Evolutionary conservation across 2,329 filamentous ascomycete species (phyloP), one percentile per base, ranked within the genome.

Genomic region (Polytolypa hystricis): DNA sequence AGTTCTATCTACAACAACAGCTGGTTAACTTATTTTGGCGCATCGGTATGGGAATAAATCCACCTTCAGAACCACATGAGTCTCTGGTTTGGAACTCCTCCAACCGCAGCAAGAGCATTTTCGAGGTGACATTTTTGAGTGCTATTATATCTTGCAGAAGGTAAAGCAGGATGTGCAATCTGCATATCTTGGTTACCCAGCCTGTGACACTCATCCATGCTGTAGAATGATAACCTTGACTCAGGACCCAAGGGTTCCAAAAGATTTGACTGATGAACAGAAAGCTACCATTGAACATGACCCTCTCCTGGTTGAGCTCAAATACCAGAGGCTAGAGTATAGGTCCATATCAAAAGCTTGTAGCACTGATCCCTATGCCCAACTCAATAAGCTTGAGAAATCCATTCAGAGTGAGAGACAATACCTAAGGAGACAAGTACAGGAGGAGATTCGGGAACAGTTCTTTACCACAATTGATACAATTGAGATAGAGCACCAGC

Each of bases 61-160:
- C n/a, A n/a, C n/a, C n/a, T n/a, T n/a, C n/a, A n/a, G n/a, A n/a
- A n/a, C n/a, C n/a, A n/a, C n/a, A n/a, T n/a, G n/a, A n/a, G n/a
- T n/a, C n/a, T n/a, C n/a, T n/a, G n/a, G n/a, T n/a, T n/a, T n/a
- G n/a, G n/a, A n/a, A n/a, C n/a, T n/a, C n/a, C n/a, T n/a, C n/a
- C n/a, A n/a, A n/a, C n/a, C n/a, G n/a, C n/a, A n/a, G 3, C 39
- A 47, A 30, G 34, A 45, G 35, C 39, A 51, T 21, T 35, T 23
- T 3, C 33, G 21, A 11, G 21, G 20, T 5, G 25, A 35, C 16
- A 35, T 35, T 15, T 35, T 35, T 14, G 25, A 35, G 28, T 15
- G 33, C 12, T 35, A 26, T n/a, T 35, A 35, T 21, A 14, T 35
- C n/a, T 28, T 17, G 23, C 33, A 35, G 33, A 35, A 35, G 33